Percentiles rank a stretch among this genome's conserved stretches.
phyloP scores from a whole-genome alignment of 106 monocot genomes.

The Dioscorea alata region DNA sequence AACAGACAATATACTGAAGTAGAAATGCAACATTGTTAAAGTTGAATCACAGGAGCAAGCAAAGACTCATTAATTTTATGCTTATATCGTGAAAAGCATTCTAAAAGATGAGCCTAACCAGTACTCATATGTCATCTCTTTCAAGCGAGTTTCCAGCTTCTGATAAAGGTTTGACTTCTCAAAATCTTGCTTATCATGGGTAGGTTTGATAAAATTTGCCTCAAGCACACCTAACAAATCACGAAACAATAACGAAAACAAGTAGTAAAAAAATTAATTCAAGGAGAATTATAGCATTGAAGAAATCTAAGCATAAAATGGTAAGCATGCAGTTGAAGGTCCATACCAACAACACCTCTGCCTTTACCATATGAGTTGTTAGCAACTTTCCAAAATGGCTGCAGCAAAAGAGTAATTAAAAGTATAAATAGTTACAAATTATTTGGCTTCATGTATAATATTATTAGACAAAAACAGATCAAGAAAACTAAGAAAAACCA shows the following conservation, averaged over 20 bases:
- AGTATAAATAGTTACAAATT: background rate
- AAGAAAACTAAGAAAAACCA: too few relatives aligned
- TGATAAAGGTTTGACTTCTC: constrained; percentile 58
- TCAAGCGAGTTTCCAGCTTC: constrained; percentile 62
- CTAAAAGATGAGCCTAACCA: constrained; percentile 40
- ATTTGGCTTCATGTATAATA: too few relatives aligned
- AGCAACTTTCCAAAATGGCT: constrained; percentile 63
- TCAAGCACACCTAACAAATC: constrained; percentile 59
- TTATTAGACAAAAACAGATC: too few relatives aligned
- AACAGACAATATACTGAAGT: background rate
- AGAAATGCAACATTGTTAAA: background rate
- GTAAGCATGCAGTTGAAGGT: background rate
- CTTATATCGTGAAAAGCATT: background rate
- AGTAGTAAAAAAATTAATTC: background rate
- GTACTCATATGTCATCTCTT: constrained; percentile 63
- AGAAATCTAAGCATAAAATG: background rate
- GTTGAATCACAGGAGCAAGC: background rate
- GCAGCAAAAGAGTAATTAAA: constrained; percentile 2
- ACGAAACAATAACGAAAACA: background rate
- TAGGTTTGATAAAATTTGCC: constrained; percentile 67
- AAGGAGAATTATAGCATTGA: background rate
- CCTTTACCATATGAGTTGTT: constrained; percentile 32
- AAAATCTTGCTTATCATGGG: constrained; percentile 89
- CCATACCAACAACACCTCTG: constrained; percentile 71
- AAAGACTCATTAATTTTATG: background rate